These are phyloP conservation scores for Tulasnella sp. DNA, from an alignment of 768 basidiomycete genomes.

Conservation along the genomic window DNA sequence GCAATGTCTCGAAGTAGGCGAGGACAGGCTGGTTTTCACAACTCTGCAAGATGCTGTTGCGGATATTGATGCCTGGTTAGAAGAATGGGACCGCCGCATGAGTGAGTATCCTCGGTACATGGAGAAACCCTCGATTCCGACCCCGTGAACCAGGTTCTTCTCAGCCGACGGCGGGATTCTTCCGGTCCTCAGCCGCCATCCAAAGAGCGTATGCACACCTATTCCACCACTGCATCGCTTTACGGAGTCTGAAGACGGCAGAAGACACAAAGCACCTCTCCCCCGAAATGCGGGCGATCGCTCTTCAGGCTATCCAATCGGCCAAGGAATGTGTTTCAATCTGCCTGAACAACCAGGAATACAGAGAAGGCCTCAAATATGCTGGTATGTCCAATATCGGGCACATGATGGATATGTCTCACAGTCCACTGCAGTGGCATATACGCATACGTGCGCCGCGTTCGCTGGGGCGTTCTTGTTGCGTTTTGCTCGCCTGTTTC, in stretches of 20 bases:
- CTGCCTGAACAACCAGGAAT: conserved; percentile 18
- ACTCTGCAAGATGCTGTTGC: conserved; percentile 17
- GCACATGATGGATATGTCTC: not conserved
- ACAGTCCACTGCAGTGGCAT: conserved; percentile 15
- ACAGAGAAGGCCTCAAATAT: conserved; percentile 19
- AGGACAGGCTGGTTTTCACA: conserved; percentile 14
- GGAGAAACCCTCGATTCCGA: not conserved
- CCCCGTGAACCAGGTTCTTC: conserved; percentile 10
- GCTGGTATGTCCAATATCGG: conserved; percentile 8
- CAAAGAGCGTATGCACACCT: conserved; percentile 20
- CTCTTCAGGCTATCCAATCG: conserved; percentile 17
- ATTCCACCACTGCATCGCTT: conserved; percentile 18
- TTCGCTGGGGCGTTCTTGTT: conserved; percentile 20
- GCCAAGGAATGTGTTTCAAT: conserved; percentile 20
- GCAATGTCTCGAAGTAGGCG: conserved; percentile 1
- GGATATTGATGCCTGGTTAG: conserved; percentile 19
- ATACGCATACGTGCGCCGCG: conserved; percentile 21
- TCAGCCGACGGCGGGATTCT: conserved; percentile 18
- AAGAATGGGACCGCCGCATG: conserved; percentile 20
- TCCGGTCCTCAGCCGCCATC: conserved; percentile 20
- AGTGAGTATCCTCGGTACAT: conserved; percentile 7
- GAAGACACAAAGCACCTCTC: conserved; percentile 17
- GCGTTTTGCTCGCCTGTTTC: conserved; percentile 20
- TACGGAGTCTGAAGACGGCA: conserved; percentile 17
- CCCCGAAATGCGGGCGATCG: conserved; percentile 20